phyloP scores from a whole-genome alignment of 1,139 yeast species.

The Saccharomycopsis phalli region DNA sequence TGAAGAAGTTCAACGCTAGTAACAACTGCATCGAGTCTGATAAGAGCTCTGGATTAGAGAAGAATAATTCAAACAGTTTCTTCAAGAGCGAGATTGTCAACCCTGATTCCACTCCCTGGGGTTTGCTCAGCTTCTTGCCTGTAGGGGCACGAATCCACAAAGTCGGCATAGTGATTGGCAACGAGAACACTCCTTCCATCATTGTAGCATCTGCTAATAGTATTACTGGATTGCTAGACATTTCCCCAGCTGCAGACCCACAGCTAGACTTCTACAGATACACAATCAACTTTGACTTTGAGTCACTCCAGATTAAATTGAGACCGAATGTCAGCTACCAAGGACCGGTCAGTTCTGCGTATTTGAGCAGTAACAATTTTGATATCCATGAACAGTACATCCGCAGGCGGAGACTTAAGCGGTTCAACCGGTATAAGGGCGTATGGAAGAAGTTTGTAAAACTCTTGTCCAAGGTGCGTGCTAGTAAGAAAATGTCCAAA shows the following conservation, averaged over 20 bases:
- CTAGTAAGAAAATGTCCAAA: background rate
- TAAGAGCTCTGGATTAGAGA: slow-evolving; percentile 22
- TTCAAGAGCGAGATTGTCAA: slow-evolving; percentile 17
- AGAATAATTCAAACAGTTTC: slow-evolving; percentile 20
- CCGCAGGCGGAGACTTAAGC: slow-evolving; percentile 7
- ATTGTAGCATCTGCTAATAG: slow-evolving; percentile 50
- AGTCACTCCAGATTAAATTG: slow-evolving; percentile 48
- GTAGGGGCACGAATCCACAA: slow-evolving; percentile 47
- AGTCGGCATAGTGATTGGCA: slow-evolving; percentile 75
- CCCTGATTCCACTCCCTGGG: slow-evolving; percentile 12
- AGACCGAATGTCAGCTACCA: slow-evolving; percentile 60
- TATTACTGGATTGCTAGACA: slow-evolving; percentile 55
- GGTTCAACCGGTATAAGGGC: slow-evolving; percentile 9
- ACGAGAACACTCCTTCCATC: slow-evolving; percentile 65
- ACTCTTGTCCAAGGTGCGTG: background rate
- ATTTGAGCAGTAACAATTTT: slow-evolving; percentile 8
- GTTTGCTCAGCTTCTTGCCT: slow-evolving; percentile 44
- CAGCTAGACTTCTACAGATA: slow-evolving; percentile 48
- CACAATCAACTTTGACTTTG: slow-evolving; percentile 35
- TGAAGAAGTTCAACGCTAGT: slow-evolving; percentile 5
- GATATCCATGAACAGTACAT: slow-evolving; percentile 16
- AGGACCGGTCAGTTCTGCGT: slow-evolving; percentile 17
- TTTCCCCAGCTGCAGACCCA: slow-evolving; percentile 37
- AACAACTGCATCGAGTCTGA: slow-evolving; percentile 3
- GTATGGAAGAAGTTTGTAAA: slow-evolving; percentile 15